These are phyloP conservation scores for Paspalum vaginatum DNA, from an alignment of 176 grass and related monocot species.

Conservation along the genomic window DNA sequence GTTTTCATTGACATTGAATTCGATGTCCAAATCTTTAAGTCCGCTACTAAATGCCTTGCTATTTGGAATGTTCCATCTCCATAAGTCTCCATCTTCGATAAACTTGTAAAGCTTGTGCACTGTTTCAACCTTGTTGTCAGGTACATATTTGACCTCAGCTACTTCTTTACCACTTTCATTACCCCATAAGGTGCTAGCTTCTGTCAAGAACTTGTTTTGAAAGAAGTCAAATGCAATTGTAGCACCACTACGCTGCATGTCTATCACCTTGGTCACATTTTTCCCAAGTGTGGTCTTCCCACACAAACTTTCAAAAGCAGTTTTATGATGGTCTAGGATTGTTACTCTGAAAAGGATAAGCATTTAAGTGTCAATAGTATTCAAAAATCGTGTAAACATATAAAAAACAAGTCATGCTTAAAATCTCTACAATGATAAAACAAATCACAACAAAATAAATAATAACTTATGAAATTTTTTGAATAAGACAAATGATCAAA, in stretches of 20 bases:
- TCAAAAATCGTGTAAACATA: too few species aligned
- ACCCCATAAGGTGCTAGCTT: constrained; percentile 30
- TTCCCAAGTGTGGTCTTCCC: constrained; percentile 47
- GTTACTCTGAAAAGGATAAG: constrained; percentile 65
- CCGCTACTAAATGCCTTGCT: constrained; percentile 93
- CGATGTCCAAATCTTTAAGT: constrained; percentile 76
- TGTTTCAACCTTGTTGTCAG: constrained; percentile 59
- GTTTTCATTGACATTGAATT: constrained; percentile 81
- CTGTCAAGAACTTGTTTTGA: constrained; percentile 55
- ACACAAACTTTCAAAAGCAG: constrained; percentile 73
- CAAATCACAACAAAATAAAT: too few species aligned
- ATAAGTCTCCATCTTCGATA: constrained; percentile 91
- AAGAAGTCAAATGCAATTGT: constrained; percentile 98
- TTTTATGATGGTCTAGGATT: constrained; percentile 94
- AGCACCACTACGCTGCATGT: constrained; percentile 89
- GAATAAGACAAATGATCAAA: too few species aligned
- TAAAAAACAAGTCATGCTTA: too few species aligned
- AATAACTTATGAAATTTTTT: too few species aligned
- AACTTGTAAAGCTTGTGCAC: constrained; percentile 81
- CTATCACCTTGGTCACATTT: constrained; percentile 89
- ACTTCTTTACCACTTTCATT: constrained; percentile 32
- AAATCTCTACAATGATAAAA: too few species aligned
- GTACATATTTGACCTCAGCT: constrained; percentile 47
- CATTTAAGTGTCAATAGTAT: not conserved
- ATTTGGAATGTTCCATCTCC: constrained; percentile 73